phyloP scores from a whole-genome alignment of 2,329 filamentous ascomycete genomes.

The Clarireedia sp. region DNA sequence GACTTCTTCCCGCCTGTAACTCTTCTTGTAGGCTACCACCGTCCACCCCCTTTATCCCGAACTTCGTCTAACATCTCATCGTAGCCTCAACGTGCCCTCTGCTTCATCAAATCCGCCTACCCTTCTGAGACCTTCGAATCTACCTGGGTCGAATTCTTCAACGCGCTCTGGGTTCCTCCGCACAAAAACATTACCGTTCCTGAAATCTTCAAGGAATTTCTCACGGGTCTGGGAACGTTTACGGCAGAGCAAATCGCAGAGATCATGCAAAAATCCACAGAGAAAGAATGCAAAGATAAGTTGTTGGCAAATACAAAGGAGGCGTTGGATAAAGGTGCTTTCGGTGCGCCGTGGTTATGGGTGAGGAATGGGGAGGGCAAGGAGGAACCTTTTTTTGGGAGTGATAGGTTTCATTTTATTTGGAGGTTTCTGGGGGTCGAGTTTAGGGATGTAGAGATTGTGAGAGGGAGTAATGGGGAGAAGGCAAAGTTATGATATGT shows the following conservation, averaged over 20 bases:
- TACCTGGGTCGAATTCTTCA: slow-evolving; percentile 47
- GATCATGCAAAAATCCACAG: slow-evolving; percentile 46
- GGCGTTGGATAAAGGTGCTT: slow-evolving; percentile 59
- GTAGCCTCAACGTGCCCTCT: slow-evolving; percentile 57
- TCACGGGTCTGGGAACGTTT: slow-evolving; percentile 36
- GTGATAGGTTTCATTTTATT: slow-evolving; percentile 63
- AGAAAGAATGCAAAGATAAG: slow-evolving; percentile 43
- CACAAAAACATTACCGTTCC: slow-evolving; percentile 52
- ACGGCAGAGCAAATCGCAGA: slow-evolving; percentile 41
- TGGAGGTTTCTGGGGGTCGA: slow-evolving; percentile 58
- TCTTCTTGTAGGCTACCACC: slow-evolving; percentile 36
- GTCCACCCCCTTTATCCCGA: slow-evolving; percentile 23
- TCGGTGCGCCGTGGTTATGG: slow-evolving; percentile 71
- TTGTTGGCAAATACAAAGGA: slow-evolving; percentile 52
- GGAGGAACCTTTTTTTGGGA: slow-evolving; percentile 67
- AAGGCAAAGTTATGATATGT: slow-evolving; percentile 18
- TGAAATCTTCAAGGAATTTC: slow-evolving; percentile 39
- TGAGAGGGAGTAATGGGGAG: slow-evolving; percentile 20
- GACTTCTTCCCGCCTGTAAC: slow-evolving; percentile 47
- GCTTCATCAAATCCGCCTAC: slow-evolving; percentile 55
- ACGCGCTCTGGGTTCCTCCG: slow-evolving; percentile 53
- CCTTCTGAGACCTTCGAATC: slow-evolving; percentile 42
- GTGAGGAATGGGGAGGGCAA: slow-evolving; percentile 50
- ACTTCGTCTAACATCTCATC: slow-evolving; percentile 14
- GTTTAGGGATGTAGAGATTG: slow-evolving; percentile 45